Conservation (phyloP, 2,329 filamentous ascomycete genomes). For the Hypoxylon sp. region DNA sequence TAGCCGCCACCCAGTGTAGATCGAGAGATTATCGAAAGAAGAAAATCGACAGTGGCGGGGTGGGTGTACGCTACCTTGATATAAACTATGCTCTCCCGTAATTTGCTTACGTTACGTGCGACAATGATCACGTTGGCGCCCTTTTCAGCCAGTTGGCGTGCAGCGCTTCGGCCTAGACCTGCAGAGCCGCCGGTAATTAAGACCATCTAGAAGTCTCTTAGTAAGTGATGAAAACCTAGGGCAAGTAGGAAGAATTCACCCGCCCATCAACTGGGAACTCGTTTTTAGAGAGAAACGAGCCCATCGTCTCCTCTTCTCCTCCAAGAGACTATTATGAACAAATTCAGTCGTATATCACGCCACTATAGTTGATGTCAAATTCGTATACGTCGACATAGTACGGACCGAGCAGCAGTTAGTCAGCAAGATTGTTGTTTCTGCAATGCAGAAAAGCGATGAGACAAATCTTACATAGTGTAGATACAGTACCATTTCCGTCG, state of each 20-base stretch:
- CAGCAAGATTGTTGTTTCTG: background rate
- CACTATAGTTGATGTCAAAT: too few relatives aligned
- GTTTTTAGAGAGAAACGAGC: conserved; percentile 57
- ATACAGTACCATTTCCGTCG: background rate
- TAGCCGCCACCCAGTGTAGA: background rate
- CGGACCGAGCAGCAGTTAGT: background rate
- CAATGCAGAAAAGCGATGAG: too few relatives aligned
- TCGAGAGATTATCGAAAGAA: conserved; percentile 12
- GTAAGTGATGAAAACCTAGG: background rate
- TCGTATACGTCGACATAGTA: too few relatives aligned
- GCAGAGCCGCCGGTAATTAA: conserved; percentile 79
- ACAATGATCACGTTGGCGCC: conserved; percentile 79
- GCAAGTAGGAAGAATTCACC: background rate
- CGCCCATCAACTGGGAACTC: conserved; percentile 74
- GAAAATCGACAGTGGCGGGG: background rate
- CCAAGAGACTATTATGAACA: background rate
- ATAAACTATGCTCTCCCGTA: conserved; percentile 69
- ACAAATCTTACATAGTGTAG: background rate
- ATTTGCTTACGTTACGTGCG: conserved; percentile 72
- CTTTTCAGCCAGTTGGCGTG: conserved; percentile 72
- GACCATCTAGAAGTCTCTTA: conserved; percentile 67
- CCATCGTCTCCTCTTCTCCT: conserved; percentile 44
- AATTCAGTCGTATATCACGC: background rate
- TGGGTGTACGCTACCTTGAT: conserved; percentile 61
- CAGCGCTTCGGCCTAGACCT: conserved; percentile 76